Conservation (phyloP, 192 early-diverging fungal species). For the Nowakowskiella sp. region DNA sequence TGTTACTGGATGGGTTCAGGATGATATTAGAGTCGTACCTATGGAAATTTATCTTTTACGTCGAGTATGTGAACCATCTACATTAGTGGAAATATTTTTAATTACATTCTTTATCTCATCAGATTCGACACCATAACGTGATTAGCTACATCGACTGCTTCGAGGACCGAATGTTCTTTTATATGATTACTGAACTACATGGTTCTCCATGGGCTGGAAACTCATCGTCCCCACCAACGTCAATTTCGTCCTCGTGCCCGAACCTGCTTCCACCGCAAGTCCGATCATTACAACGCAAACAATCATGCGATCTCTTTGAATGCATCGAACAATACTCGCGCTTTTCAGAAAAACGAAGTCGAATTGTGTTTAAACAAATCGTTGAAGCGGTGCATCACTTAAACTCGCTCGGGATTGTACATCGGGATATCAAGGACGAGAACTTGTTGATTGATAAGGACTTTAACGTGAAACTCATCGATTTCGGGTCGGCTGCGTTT, state of each 20-base stretch:
- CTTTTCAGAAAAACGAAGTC: constrained; percentile 24
- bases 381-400: constrained; percentile 30
- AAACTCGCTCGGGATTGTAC: constrained; percentile 35
- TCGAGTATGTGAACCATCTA: background rate
- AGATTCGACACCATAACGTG: constrained; percentile 32
- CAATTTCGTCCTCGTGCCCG: constrained; percentile 5
- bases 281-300: constrained; percentile 9
- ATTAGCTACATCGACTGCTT: constrained; percentile 37
- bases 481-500: constrained; percentile 45
- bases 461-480: constrained; percentile 42
- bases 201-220: constrained; percentile 28
- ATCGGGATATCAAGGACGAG: constrained; percentile 55
- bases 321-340: constrained; percentile 41
- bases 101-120: constrained; percentile 4
- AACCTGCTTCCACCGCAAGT: constrained; percentile 10
- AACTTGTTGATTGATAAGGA: constrained; percentile 48
- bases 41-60: constrained; percentile 34
- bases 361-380: constrained; percentile 30
- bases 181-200: constrained; percentile 42
- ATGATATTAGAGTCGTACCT: constrained; percentile 33
- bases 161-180: constrained; percentile 37
- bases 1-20: constrained; percentile 23
- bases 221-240: background rate
- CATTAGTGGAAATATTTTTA: constrained; percentile 9
- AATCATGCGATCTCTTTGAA: constrained; percentile 44